These are phyloP conservation scores for Vitis hybrid DNA, from an alignment of 177 flowering plant species.

Conservation along the genomic window DNA sequence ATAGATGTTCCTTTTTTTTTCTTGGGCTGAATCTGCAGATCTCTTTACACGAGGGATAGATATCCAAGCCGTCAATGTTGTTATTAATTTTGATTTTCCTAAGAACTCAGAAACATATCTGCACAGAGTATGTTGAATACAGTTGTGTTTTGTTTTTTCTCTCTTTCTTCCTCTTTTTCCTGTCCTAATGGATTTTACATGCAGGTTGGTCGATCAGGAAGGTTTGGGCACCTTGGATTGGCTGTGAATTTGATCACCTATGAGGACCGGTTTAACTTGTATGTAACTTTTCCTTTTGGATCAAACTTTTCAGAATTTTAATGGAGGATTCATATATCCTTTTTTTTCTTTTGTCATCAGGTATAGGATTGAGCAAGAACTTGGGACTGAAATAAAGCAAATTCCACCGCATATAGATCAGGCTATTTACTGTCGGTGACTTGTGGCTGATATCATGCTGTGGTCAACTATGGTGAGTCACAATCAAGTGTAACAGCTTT, in stretches of 20 bases:
- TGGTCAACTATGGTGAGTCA: slow-evolving; percentile 16
- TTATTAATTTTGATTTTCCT: slow-evolving; percentile 95
- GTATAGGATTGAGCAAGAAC: slow-evolving; percentile 92
- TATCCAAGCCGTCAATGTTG: slow-evolving; percentile 97
- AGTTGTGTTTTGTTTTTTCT: neutral
- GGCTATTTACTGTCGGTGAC: slow-evolving; percentile 74
- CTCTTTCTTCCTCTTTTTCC: neutral
- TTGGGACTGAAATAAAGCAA: slow-evolving; percentile 90
- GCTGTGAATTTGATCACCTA: slow-evolving; percentile 95
- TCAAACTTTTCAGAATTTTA: neutral
- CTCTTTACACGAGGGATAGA: slow-evolving; percentile 95
- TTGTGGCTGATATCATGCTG: slow-evolving; percentile 19
- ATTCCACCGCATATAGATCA: slow-evolving; percentile 90
- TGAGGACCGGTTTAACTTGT: slow-evolving; percentile 98
- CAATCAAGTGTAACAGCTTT: slow-evolving; percentile 6
- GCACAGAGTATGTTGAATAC: slow-evolving; percentile 67
- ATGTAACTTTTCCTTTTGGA: slow-evolving; percentile 20
- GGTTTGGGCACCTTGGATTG: slow-evolving; percentile 81
- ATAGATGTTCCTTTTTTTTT: neutral
- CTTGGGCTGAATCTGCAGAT: slow-evolving; percentile 44
- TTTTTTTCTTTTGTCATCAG: slow-evolving; percentile 29
- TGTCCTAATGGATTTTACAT: neutral
- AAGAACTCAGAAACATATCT: slow-evolving; percentile 92
- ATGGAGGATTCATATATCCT: neutral
- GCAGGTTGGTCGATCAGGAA: slow-evolving; percentile 76